phyloP scores from a whole-genome alignment of 306 rosid genomes.

The Medicago lupulina region DNA sequence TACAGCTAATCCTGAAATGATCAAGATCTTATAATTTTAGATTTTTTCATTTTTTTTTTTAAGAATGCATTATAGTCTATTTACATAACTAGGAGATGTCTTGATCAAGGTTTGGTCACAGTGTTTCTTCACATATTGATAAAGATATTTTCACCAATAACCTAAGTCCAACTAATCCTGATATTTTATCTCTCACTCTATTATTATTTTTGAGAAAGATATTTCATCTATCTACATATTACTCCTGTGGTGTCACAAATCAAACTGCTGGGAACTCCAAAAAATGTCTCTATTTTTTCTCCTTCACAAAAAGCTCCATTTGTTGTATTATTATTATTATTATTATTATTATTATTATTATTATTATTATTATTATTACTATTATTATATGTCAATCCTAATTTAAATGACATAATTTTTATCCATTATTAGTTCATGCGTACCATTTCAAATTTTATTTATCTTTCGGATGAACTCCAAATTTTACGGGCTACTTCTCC shows the following conservation, averaged over 20 bases:
- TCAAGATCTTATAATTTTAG: constrained; percentile 26
- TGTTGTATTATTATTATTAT: background rate
- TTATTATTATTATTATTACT: too few relatives aligned
- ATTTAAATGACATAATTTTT: background rate
- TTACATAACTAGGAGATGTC: background rate
- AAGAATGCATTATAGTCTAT: background rate
- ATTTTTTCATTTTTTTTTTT: background rate
- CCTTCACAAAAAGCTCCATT: background rate
- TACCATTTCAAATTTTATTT: too few relatives aligned
- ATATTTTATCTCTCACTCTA: constrained; percentile 3
- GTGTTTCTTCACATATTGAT: background rate
- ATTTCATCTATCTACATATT: background rate
- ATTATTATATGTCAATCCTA: constrained; percentile 1
- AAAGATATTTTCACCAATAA: constrained; percentile 29
- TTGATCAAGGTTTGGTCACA: background rate
- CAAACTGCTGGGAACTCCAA: background rate
- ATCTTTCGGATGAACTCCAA: too few relatives aligned
- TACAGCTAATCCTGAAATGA: background rate
- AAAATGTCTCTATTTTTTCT: constrained; percentile 7
- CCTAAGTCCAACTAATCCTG: constrained; percentile 36
- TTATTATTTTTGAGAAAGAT: background rate
- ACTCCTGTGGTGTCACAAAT: too few relatives aligned
- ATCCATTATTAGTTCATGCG: background rate
- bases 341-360: background rate
- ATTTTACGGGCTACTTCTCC: too few relatives aligned